Base-by-base conservation (phyloP, 345 rosid genomes). In the Laguncularia racemosa region DNA sequence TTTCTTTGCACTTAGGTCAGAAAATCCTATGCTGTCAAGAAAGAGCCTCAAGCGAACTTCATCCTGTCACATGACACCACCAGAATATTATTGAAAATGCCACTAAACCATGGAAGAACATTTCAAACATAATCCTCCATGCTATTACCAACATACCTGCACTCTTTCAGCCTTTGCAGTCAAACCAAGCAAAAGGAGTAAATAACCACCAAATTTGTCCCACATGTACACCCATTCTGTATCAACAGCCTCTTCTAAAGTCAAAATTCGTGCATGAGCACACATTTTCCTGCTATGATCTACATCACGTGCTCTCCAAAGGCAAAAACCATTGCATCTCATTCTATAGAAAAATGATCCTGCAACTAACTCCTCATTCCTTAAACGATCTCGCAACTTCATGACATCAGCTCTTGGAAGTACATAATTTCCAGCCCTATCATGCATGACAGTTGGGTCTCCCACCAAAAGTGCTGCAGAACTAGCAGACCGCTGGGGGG, bases 151-250 rank as follows among this genome's bases (percentile, higher is more conserved):
- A 33, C 40, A 4, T 59, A 93, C 99, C 97, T 90, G 99, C 63
- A 95, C 95, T 70, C 79, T 75, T 68, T 95, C 99, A 10, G 99
- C 99, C 81, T 85, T 84, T 54, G 99, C 89, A 61, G 97, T 88
- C 80, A 95, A 82, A 77, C 99, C 99, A 70, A 95, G 90, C 73
- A 95, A 71, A 53, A 95, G 86, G 55, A 95, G 84, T 47, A 95
- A 73, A 77, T 95, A 95, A 57, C 99, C 99, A 66, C 99, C 99
- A 74, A 95, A 95, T 62, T 88, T 84, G 74, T 95, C 97, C 99
- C 99, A 95, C 99, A 95, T 95, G 59, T 90, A 95, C 50, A 90
- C 95, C 99, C 99, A 95, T 71, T 95, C 97, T 23, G 99, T 95
- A 76, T 95, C 99, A 73, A 95, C 84, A 61, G 99, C 97, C 81